Evolutionary conservation across 2,329 filamentous ascomycete species (phyloP), one percentile per base, ranked within the genome.

Genomic region (Beauveria caledonica): DNA sequence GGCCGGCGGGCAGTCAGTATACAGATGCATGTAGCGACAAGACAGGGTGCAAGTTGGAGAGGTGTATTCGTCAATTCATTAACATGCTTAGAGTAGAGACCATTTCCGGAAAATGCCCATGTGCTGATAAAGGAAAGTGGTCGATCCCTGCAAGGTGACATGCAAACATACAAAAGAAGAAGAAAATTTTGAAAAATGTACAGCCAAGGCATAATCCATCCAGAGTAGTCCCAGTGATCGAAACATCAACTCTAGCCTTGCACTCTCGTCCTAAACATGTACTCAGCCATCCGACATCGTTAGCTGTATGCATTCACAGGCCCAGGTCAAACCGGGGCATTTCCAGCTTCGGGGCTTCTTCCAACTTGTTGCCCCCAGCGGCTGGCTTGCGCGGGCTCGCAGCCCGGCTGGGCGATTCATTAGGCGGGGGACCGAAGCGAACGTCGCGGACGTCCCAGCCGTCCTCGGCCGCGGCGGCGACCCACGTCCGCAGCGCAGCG

Each of bases 401-500:
- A 62, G 71, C 70, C 60, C 39, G 17, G 27, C 48, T 59, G 66
- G 33, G 33, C 68, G 67, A 45, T 70, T 72, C 62, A 60, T 69
- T 71, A 6, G 77, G 68, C 1, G 77, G 74, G 45, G 86, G 86
- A 0, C 90, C 90, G 72, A 88, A 90, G 57, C 92, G 81, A 25
- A 97, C 92, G 68, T 88, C 86, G 57, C 82, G 81, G 48, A 92
- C 87, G 55, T 91, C 85, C 93, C 94, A 99, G 50, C 85, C 89
- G 73, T 99, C 94, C 63, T 92, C 92, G 29, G 80, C 81, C 0
- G 91, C 92, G 0, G 93, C 94, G 0, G 87, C 87, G 19, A 97
- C 89, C 92, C 93, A 99, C 7, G 89, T 92, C 59, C 89, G 86
- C 64, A 97, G 79, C 2, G 87, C 91, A 67, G 93, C 90, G 71